A percentile compares a stretch with the other conserved stretches of the same genome.
phyloP scores from a whole-genome alignment of 495 filamentous ascomycete genomes.

The Aspergillus cavernicola region DNA sequence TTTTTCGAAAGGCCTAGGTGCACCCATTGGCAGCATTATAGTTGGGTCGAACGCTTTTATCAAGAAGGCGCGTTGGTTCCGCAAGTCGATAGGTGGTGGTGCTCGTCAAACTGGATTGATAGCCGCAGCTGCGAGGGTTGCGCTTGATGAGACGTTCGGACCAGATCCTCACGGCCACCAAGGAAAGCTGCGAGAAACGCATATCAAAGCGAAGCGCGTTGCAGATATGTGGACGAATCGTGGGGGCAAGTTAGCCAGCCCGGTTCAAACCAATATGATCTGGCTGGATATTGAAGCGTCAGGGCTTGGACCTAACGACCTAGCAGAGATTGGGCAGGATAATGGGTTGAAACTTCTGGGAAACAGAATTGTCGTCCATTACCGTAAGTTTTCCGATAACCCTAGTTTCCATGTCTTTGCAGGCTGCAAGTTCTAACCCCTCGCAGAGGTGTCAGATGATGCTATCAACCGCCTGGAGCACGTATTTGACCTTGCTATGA shows the following conservation, averaged over 20 bases:
- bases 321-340: slow-evolving; percentile 35
- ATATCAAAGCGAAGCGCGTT: slow-evolving; percentile 62
- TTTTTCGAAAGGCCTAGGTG: slow-evolving; percentile 86
- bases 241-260: slow-evolving; percentile 42
- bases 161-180: slow-evolving; percentile 55
- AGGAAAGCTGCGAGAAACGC: slow-evolving; percentile 58
- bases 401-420: not conserved
- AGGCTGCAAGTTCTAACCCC: slow-evolving; percentile 21
- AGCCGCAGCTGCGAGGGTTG: slow-evolving; percentile 43
- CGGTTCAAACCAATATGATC: slow-evolving; percentile 84
- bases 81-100: slow-evolving; percentile 84
- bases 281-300: slow-evolving; percentile 73
- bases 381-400: slow-evolving; percentile 33
- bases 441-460: slow-evolving; percentile 44
- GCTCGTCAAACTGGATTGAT: slow-evolving; percentile 62
- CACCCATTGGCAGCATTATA: slow-evolving; percentile 79
- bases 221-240: slow-evolving; percentile 59
- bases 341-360: slow-evolving; percentile 39
- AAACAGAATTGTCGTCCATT: slow-evolving; percentile 42
- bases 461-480: slow-evolving; percentile 37
- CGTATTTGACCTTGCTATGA: slow-evolving; percentile 39
- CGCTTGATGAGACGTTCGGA: slow-evolving; percentile 59
- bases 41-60: slow-evolving; percentile 64
- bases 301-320: slow-evolving; percentile 40
- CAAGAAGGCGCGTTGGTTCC: slow-evolving; percentile 69